phyloP scores from a whole-genome alignment of 345 rosid genomes.

The Eucalyptus microcorys region DNA sequence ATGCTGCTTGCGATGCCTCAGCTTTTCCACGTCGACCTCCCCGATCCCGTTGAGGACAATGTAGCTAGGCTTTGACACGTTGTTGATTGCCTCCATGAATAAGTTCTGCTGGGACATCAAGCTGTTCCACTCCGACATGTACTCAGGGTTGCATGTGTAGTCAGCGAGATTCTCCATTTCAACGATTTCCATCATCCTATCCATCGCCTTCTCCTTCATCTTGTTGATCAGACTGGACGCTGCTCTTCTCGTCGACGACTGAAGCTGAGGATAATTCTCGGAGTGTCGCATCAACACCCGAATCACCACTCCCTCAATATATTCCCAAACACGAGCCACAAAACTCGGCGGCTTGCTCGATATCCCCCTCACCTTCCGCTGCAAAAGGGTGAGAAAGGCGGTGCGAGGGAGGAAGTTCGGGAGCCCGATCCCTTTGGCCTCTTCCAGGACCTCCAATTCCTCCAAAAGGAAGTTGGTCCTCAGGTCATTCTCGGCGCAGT shows the following conservation, averaged over 20 bases:
- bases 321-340: constrained; percentile 2
- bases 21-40: neutral
- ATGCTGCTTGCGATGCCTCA: neutral
- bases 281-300: neutral
- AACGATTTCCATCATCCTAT: constrained; percentile 12
- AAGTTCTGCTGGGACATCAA: neutral
- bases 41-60: neutral
- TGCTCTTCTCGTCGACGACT: neutral
- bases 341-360: neutral
- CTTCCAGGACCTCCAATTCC: constrained; percentile 15
- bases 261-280: constrained; percentile 3
- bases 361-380: constrained; percentile 5
- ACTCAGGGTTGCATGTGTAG: constrained; percentile 16
- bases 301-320: constrained; percentile 3
- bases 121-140: neutral
- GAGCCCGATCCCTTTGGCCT: constrained; percentile 5
- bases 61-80: fast-evolving
- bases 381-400: constrained; percentile 3
- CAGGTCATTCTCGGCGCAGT: neutral
- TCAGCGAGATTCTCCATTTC: constrained; percentile 26
- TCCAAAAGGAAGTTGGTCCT: neutral
- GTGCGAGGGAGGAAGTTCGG: constrained; percentile 14
- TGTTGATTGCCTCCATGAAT: neutral
- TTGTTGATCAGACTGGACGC: constrained; percentile 1
- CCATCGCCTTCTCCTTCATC: constrained; percentile 5